Percentiles rank a stretch among this genome's conserved stretches.
Conservation (phyloP, 2,329 filamentous ascomycete genomes). For the Trichoderma aggressivum region DNA sequence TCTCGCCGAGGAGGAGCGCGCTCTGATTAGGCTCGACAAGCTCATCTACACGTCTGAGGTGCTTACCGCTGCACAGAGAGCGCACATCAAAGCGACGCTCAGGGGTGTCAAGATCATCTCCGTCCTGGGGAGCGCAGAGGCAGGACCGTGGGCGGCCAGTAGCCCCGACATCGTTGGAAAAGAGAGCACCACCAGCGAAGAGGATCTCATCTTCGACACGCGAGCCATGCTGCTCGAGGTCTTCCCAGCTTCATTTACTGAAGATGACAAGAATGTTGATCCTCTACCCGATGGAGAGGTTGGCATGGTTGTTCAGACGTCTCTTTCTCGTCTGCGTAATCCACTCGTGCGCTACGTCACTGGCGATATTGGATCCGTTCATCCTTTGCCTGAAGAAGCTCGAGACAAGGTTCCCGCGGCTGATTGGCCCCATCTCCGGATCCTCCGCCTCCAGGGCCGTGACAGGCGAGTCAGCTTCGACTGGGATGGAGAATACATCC, state of each 20-base stretch:
- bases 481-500: constrained; percentile 38
- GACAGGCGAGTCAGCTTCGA: constrained; percentile 43
- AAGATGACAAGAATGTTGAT: neutral
- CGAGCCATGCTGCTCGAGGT: constrained; percentile 38
- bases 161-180: constrained; percentile 29
- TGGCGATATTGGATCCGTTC: constrained; percentile 42
- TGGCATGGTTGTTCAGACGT: constrained; percentile 42
- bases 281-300: constrained; percentile 31
- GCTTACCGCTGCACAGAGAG: constrained; percentile 33
- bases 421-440: constrained; percentile 27
- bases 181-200: constrained; percentile 4
- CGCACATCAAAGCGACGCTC: constrained; percentile 31
- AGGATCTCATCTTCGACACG: constrained; percentile 39
- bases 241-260: constrained; percentile 25
- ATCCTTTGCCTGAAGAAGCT: constrained; percentile 29
- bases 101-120: constrained; percentile 37
- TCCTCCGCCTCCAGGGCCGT: constrained; percentile 40
- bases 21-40: constrained; percentile 35
- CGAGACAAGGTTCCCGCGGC: constrained; percentile 21
- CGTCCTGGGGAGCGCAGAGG: constrained; percentile 41
- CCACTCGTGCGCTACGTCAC: constrained; percentile 44
- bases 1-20: constrained; percentile 22
- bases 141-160: constrained; percentile 38
- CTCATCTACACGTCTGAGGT: constrained; percentile 45
- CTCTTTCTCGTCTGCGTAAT: constrained; percentile 39